phyloP scores from a whole-genome alignment of 169 alveolate species.

The Eimeria necatrix region DNA sequence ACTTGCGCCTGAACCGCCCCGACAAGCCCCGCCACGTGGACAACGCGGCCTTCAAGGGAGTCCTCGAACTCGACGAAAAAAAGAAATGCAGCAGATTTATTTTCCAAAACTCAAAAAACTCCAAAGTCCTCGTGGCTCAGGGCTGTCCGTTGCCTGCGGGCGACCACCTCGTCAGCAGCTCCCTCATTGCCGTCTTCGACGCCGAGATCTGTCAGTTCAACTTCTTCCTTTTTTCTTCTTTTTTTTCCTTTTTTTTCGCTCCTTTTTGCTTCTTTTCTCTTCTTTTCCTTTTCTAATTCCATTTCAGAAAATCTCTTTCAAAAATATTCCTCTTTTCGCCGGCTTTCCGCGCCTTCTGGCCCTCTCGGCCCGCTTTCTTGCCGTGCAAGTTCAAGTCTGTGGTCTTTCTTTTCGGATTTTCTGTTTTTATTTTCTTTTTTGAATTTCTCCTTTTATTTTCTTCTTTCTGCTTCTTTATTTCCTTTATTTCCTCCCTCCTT shows the following conservation, averaged over 20 bases:
- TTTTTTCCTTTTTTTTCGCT: background rate
- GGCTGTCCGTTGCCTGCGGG: conserved; percentile 70
- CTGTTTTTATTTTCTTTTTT: too few species aligned
- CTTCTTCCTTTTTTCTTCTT: background rate
- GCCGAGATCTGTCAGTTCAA: conserved; percentile 77
- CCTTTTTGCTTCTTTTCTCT: background rate
- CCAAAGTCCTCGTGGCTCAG: conserved; percentile 40
- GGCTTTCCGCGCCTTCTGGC: too few species aligned
- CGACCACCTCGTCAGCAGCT: conserved; percentile 76
- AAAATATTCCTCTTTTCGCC: background rate
- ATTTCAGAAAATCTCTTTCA: background rate
- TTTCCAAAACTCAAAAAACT: conserved; percentile 20
- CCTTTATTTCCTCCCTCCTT: background rate
- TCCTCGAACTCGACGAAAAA: conserved; percentile 50
- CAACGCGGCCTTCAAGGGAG: conserved; percentile 80
- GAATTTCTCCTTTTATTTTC: too few species aligned
- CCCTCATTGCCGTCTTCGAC: conserved; percentile 70
- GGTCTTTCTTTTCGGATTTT: too few species aligned
- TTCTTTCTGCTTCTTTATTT: too few species aligned
- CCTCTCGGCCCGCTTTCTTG: too few species aligned
- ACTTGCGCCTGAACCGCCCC: conserved; percentile 82
- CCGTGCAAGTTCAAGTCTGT: too few species aligned
- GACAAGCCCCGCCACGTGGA: conserved; percentile 82
- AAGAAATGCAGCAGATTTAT: conserved; percentile 20
- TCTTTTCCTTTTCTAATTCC: background rate